These are phyloP conservation scores for Termitomyces sp. DNA, from an alignment of 1,284 basidiomycete species.

Conservation along the genomic window DNA sequence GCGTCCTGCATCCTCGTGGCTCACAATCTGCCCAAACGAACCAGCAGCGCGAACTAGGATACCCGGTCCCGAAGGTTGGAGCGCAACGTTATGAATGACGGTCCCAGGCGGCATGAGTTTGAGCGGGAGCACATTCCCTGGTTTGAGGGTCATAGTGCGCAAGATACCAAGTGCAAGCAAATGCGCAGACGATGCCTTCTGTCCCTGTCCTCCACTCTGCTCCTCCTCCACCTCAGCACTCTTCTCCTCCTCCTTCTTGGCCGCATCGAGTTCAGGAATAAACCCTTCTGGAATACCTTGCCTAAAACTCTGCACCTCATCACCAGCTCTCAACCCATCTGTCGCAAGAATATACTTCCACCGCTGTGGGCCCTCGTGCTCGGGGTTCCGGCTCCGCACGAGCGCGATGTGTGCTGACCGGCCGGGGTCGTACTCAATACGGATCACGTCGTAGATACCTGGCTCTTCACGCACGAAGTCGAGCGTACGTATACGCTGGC, in stretches of 20 bases:
- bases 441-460: slow-evolving; percentile 84
- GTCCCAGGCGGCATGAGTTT: slow-evolving; percentile 91
- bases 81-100: slow-evolving; percentile 82
- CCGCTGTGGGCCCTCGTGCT: slow-evolving; percentile 41
- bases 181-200: slow-evolving; percentile 34
- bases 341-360: slow-evolving; percentile 91
- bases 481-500: slow-evolving; percentile 78
- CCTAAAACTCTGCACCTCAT: slow-evolving; percentile 86
- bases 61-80: slow-evolving; percentile 74
- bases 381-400: slow-evolving; percentile 55
- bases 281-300: slow-evolving; percentile 75
- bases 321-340: slow-evolving; percentile 85
- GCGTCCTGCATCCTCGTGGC: slow-evolving; percentile 61
- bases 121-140: slow-evolving; percentile 92
- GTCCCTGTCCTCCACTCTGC: slow-evolving; percentile 10
- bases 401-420: slow-evolving; percentile 93
- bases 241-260: slow-evolving; percentile 19
- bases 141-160: slow-evolving; percentile 80
- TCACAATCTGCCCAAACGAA: slow-evolving; percentile 78
- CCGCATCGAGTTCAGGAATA: slow-evolving; percentile 55
- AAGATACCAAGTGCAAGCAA: slow-evolving; percentile 84
- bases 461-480: slow-evolving; percentile 80
- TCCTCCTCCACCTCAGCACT: slow-evolving; percentile 9
- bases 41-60: slow-evolving; percentile 90
- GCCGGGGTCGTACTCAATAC: slow-evolving; percentile 96